These are phyloP conservation scores for Suzukiozyma palmioleophila DNA, from an alignment of 1,139 yeast genomes.

Conservation along the genomic window DNA sequence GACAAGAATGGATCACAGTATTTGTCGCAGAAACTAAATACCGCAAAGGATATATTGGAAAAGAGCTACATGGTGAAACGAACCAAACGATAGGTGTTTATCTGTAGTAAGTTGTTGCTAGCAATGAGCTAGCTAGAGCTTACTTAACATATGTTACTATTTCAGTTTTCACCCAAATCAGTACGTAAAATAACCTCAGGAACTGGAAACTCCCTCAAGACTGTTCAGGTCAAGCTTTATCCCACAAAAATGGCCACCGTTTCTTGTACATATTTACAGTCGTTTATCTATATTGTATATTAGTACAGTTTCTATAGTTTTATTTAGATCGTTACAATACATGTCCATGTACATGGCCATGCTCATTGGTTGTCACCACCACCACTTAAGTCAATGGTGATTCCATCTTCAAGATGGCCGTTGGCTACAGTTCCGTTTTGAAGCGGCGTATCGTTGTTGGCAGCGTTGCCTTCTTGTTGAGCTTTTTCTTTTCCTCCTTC, in stretches of 20 bases:
- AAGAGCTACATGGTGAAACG: slow-evolving; percentile 43
- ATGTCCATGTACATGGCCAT: too few species aligned
- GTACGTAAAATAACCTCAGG: too few species aligned
- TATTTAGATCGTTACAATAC: neutral
- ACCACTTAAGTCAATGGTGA: slow-evolving; percentile 3
- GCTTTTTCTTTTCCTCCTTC: slow-evolving; percentile 51
- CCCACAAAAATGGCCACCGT: too few species aligned
- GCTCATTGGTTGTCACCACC: neutral
- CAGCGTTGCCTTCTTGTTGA: slow-evolving; percentile 8
- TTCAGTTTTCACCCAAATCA: too few species aligned
- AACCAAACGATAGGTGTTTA: neutral
- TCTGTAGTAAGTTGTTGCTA: too few species aligned
- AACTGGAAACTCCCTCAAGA: too few species aligned
- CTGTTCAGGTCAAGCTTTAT: too few species aligned
- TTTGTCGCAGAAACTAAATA: slow-evolving; percentile 68
- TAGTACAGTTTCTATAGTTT: slow-evolving; percentile 4
- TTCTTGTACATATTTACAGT: too few species aligned
- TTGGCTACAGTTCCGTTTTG: slow-evolving; percentile 1
- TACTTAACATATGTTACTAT: too few species aligned
- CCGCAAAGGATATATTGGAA: slow-evolving; percentile 66
- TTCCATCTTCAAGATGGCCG: slow-evolving; percentile 2
- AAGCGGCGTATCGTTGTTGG: slow-evolving; percentile 1
- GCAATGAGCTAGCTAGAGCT: too few species aligned
- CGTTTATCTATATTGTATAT: neutral
- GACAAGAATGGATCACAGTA: slow-evolving; percentile 73